Evolutionary conservation across 2,329 filamentous ascomycete species (phyloP).

Genomic region (Colletotrichum sublineola): DNA sequence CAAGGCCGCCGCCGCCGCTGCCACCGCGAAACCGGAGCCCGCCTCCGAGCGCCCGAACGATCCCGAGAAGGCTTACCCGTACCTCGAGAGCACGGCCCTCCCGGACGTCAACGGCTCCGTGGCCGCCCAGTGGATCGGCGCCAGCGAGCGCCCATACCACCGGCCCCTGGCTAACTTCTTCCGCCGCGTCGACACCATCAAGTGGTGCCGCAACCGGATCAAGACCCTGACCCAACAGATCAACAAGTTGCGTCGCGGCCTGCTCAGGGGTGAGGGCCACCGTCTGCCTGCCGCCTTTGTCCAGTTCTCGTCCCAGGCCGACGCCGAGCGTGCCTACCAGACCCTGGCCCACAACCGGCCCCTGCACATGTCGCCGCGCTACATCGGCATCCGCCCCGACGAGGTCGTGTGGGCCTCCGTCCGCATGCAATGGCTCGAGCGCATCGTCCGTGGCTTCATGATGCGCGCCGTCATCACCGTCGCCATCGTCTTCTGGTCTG

Average conservation of each 20-base stretch:
- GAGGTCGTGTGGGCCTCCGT: slow-evolving; percentile 93
- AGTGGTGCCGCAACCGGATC: slow-evolving; percentile 78
- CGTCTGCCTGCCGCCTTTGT: slow-evolving; percentile 86
- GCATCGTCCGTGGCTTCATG: slow-evolving; percentile 75
- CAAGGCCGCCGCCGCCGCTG: slow-evolving; percentile 9
- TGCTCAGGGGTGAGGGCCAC: slow-evolving; percentile 70
- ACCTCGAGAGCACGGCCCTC: slow-evolving; percentile 47
- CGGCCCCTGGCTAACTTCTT: slow-evolving; percentile 76
- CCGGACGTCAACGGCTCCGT: slow-evolving; percentile 63
- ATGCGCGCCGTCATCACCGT: slow-evolving; percentile 76
- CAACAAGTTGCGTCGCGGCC: slow-evolving; percentile 75
- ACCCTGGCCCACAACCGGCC: slow-evolving; percentile 84
- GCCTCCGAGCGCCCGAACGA: slow-evolving; percentile 40
- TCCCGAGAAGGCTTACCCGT: slow-evolving; percentile 45
- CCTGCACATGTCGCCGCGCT: slow-evolving; percentile 86
- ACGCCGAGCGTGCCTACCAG: slow-evolving; percentile 89
- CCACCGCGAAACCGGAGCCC: slow-evolving; percentile 40
- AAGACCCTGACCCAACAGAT: slow-evolving; percentile 57
- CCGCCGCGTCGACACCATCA: slow-evolving; percentile 94
- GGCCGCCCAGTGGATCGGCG: slow-evolving; percentile 80
- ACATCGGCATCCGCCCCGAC: slow-evolving; percentile 82
- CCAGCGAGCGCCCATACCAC: slow-evolving; percentile 82
- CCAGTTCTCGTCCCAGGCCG: slow-evolving; percentile 85
- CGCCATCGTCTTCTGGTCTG: slow-evolving; percentile 88
- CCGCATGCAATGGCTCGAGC: slow-evolving; percentile 76